Evolutionary conservation across 139 green algal species (phyloP).

Genomic region (Tetradesmus obliquus): DNA sequence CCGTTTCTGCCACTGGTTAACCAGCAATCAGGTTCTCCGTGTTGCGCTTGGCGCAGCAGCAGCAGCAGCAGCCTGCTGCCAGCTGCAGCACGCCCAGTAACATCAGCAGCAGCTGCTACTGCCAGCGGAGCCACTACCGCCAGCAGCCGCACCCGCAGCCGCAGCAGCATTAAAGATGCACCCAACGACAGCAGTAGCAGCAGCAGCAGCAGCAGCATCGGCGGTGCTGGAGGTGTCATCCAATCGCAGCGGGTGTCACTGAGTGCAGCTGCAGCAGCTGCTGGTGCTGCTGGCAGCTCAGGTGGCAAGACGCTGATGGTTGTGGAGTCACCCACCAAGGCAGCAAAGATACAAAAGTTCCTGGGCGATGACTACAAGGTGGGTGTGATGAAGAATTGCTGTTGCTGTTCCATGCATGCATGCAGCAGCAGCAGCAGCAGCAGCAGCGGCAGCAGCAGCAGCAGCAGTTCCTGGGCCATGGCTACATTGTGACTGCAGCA

Average conservation of each 20-base stretch:
- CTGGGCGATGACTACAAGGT: conserved; percentile 78
- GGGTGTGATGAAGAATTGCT: not conserved
- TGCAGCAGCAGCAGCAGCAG: conserved; percentile 1
- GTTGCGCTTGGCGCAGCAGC: not conserved
- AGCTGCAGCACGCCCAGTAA: not conserved
- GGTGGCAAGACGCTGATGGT: conserved; percentile 74
- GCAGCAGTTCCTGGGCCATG: not conserved
- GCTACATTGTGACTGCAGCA: no score
- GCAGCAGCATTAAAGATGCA: not conserved
- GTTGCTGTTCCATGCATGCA: not conserved
- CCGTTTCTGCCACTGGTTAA: not conserved
- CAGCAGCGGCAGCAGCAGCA: conserved; percentile 10
- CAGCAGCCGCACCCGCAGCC: not conserved
- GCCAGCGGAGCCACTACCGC: not conserved
- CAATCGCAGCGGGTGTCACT: not conserved
- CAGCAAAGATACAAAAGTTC: conserved; percentile 92
- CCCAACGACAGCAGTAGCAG: not conserved
- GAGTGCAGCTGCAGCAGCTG: not conserved
- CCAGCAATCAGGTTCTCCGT: not conserved
- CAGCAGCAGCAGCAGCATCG: not conserved
- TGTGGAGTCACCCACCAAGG: conserved; percentile 97
- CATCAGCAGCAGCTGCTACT: not conserved
- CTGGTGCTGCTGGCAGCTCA: not conserved
- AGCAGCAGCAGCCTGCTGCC: not conserved
- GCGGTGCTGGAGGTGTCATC: not conserved